These are phyloP conservation scores for Aspergillus sp. DNA, from an alignment of 2,329 filamentous ascomycete genomes.

Conservation along the genomic window DNA sequence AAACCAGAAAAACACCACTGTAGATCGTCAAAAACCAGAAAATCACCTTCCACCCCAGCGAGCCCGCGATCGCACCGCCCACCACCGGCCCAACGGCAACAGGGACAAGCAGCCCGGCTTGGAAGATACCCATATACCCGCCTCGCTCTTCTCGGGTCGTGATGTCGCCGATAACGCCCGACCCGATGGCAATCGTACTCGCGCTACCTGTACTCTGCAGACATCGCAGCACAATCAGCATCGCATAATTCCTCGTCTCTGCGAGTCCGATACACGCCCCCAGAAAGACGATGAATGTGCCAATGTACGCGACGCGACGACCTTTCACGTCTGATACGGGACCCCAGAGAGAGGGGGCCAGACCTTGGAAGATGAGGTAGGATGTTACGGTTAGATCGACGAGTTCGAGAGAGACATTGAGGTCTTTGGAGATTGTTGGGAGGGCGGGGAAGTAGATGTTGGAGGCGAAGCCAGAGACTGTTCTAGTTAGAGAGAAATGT, in stretches of 20 bases:
- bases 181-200: slow-evolving; percentile 40
- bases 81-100: slow-evolving; percentile 40
- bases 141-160: slow-evolving; percentile 37
- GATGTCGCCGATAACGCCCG: slow-evolving; percentile 40
- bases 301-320: slow-evolving; percentile 35
- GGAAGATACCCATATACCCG: slow-evolving; percentile 38
- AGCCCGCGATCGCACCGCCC: slow-evolving; percentile 33
- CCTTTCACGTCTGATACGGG: slow-evolving; percentile 37
- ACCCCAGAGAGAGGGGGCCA: slow-evolving; percentile 41
- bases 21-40: slow-evolving; percentile 43
- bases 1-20: slow-evolving; percentile 26
- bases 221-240: slow-evolving; percentile 36
- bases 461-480: slow-evolving; percentile 40
- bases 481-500: too few relatives aligned
- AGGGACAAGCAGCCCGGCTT: slow-evolving; percentile 31
- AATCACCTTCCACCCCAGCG: slow-evolving; percentile 37
- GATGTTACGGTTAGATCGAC: slow-evolving; percentile 44
- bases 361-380: slow-evolving; percentile 42
- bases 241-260: slow-evolving; percentile 30
- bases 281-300: slow-evolving; percentile 37
- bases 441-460: slow-evolving; percentile 46
- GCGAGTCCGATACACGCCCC: slow-evolving; percentile 39
- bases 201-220: slow-evolving; percentile 42
- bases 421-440: slow-evolving; percentile 34
- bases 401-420: slow-evolving; percentile 33